A percentile compares a stretch with the other conserved stretches of the same genome.
Conservation (phyloP, 176 grass and related monocot genomes). For the Echinochloa phyllopogon region DNA sequence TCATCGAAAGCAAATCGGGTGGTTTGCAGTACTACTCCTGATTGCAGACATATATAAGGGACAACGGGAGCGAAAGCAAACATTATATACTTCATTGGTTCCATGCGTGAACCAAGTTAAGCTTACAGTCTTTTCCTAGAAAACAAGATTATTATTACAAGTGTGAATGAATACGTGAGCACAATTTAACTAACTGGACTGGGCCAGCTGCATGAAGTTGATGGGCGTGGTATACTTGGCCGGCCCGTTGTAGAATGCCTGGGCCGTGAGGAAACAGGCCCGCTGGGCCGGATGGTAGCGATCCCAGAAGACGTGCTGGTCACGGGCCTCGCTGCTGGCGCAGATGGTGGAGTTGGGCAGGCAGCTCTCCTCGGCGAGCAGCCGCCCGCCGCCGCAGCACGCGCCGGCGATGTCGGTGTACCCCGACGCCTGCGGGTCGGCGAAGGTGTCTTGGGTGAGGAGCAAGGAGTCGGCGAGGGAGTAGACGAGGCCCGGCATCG, state of each 20-base stretch:
- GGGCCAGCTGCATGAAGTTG: conserved; percentile 35
- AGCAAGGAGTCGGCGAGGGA: conserved; percentile 35
- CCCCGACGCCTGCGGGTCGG: conserved; percentile 11
- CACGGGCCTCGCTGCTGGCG: not conserved
- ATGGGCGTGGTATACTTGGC: conserved; percentile 12
- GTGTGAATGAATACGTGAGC: no score
- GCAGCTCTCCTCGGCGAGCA: not conserved
- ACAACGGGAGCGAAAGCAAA: no score
- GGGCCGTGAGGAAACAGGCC: not conserved
- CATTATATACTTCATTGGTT: no score
- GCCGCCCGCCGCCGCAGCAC: conserved; percentile 34
- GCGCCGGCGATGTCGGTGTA: conserved; percentile 28
- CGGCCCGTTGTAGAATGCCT: conserved; percentile 23
- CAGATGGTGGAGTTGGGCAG: conserved; percentile 7
- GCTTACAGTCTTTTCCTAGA: no score
- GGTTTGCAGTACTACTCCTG: no score
- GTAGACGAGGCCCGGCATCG: conserved; percentile 30
- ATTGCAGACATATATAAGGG: no score
- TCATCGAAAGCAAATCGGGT: no score
- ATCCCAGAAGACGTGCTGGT: conserved; percentile 48
- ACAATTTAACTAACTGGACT: not conserved
- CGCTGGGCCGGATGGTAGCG: conserved; percentile 27
- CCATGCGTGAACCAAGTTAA: no score
- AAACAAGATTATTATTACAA: no score
- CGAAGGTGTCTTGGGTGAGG: not conserved